These are phyloP conservation scores for Paraurostyla sp. DNA, from an alignment of 73 alveolate species.

Conservation along the genomic window DNA sequence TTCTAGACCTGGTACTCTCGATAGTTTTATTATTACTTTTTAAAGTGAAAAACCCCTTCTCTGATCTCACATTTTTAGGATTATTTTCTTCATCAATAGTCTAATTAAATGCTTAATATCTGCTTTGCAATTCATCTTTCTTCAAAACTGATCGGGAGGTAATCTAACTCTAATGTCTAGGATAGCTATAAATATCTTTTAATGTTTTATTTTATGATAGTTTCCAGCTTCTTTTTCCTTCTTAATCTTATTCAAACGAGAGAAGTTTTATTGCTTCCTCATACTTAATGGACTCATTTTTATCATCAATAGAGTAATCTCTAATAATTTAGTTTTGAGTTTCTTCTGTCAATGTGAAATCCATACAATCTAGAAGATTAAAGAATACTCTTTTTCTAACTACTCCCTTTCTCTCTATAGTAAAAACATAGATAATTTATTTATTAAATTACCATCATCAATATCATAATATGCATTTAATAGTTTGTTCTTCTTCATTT, in stretches of 20 bases:
- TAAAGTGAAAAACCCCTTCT: too few relatives aligned
- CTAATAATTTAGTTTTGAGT: slow-evolving; percentile 11
- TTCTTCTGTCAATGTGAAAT: background rate
- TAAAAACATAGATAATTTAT: background rate
- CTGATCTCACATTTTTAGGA: too few relatives aligned
- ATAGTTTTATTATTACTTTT: background rate
- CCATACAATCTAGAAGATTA: slow-evolving; percentile 20
- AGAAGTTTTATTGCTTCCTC: slow-evolving; percentile 1
- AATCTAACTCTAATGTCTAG: background rate
- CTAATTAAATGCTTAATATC: too few relatives aligned
- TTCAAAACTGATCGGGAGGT: too few relatives aligned
- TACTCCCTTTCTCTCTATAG: slow-evolving; percentile 28
- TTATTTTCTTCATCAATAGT: too few relatives aligned
- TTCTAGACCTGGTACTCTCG: background rate
- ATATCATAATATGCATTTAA: slow-evolving; percentile 5
- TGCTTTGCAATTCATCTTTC: too few relatives aligned
- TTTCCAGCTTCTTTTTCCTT: background rate
- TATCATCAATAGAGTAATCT: background rate
- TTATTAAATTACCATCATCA: slow-evolving; percentile 21
- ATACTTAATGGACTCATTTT: background rate
- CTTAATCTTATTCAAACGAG: background rate
- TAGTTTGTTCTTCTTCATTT: background rate
- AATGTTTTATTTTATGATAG: background rate
- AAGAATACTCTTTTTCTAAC: slow-evolving; percentile 36
- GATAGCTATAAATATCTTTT: background rate